Conservation (phyloP, 345 rosid genomes). For the Eucalyptus pumila region DNA sequence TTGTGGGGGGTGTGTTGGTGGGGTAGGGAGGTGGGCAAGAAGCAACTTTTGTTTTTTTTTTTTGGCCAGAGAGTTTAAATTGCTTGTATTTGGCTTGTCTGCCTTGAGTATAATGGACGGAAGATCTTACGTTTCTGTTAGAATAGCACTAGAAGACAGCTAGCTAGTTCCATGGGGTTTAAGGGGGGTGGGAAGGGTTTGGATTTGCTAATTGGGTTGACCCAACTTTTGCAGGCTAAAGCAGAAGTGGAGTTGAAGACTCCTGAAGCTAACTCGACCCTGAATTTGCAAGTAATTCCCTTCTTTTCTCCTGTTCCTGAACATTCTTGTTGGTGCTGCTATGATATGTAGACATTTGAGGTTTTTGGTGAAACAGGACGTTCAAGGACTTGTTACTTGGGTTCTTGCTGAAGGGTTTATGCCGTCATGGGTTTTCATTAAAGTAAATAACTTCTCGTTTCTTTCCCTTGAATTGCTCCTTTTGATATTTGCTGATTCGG, state of each 20-base stretch:
- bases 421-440: conserved; percentile 90
- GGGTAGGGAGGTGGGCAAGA: neutral
- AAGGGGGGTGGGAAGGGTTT: neutral
- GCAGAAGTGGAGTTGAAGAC: conserved; percentile 62
- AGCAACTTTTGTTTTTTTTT: neutral
- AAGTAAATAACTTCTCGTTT: conserved; percentile 22
- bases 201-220: neutral
- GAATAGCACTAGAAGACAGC: neutral
- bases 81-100: neutral
- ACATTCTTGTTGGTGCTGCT: neutral
- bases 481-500: neutral
- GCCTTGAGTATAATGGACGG: neutral
- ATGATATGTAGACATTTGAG: neutral
- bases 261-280: conserved; percentile 41
- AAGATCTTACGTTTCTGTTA: neutral
- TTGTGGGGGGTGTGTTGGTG: too few species aligned
- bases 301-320: neutral
- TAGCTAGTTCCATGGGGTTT: neutral
- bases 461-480: neutral
- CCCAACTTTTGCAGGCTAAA: conserved; percentile 45
- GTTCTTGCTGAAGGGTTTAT: conserved; percentile 85
- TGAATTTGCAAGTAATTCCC: conserved; percentile 58
- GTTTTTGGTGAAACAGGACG: conserved; percentile 42
- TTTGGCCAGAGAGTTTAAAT: neutral
- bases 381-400: conserved; percentile 97